Conservation (phyloP, 371 early-diverging fungal genomes). For the Circinella umbellata region DNA sequence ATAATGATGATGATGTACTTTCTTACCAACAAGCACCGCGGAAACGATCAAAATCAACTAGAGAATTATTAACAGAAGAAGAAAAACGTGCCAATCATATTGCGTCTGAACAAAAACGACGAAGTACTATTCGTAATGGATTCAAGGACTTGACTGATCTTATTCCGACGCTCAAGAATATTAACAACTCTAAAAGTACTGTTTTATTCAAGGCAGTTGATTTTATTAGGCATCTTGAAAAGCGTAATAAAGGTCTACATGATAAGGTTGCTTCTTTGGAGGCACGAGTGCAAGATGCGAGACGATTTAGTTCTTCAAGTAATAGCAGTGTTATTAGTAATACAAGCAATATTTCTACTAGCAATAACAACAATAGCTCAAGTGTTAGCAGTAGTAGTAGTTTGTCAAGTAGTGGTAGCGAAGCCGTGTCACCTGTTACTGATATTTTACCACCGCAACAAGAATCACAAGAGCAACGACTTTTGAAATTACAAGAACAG, state of each 20-base stretch:
- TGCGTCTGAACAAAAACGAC: conserved; percentile 90
- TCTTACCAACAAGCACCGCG: not conserved
- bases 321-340: not conserved
- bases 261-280: conserved; percentile 56
- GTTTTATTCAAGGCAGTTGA: conserved; percentile 64
- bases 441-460: conserved; percentile 34
- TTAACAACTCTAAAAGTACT: conserved; percentile 61
- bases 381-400: not conserved
- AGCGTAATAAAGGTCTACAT: conserved; percentile 51
- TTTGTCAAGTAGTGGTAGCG: not conserved
- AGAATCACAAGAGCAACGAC: conserved; percentile 44
- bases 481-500: conserved; percentile 43
- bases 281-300: conserved; percentile 42
- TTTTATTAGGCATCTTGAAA: conserved; percentile 52
- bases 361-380: not conserved
- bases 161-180: conserved; percentile 76
- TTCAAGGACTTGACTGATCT: conserved; percentile 84
- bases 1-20: not conserved
- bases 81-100: conserved; percentile 93
- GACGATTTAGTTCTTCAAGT: conserved; percentile 14
- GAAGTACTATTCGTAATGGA: conserved; percentile 83
- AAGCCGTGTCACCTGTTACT: conserved; percentile 21
- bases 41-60: conserved; percentile 37
- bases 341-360: not conserved
- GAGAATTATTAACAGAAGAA: conserved; percentile 81